Evolutionary conservation across 345 rosid species (phyloP).

Genomic region (Conringia planisiliqua): DNA sequence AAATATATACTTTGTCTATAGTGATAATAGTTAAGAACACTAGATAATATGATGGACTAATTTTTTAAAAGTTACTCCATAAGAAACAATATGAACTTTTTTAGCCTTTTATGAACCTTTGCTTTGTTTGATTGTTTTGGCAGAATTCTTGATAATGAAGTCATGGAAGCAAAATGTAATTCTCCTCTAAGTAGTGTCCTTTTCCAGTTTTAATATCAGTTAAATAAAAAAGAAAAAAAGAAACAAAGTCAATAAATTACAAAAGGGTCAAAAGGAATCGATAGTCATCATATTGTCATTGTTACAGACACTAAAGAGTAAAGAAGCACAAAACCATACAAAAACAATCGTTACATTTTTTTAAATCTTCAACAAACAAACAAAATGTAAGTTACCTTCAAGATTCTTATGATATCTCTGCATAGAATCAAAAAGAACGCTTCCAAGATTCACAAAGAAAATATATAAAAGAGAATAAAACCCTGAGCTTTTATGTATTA

Average conservation of each 20-base stretch:
- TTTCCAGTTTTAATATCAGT: background rate
- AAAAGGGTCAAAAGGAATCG: background rate
- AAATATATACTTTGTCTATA: no score
- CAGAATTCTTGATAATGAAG: no score
- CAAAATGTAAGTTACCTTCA: background rate
- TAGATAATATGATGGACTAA: no score
- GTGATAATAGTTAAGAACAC: no score
- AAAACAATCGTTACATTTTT: background rate
- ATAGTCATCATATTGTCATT: background rate
- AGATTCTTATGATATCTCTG: background rate
- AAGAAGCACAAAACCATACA: background rate
- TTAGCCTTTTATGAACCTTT: no score
- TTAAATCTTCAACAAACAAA: background rate
- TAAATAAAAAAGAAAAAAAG: no score
- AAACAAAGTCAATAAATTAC: background rate
- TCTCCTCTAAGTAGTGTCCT: background rate
- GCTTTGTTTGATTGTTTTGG: no score
- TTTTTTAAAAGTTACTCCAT: no score
- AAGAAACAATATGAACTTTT: no score
- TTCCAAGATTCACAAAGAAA: constrained; percentile 4
- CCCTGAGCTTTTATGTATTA: background rate
- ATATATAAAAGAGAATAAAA: background rate
- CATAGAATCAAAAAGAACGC: constrained; percentile 13
- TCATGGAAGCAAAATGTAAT: no score
- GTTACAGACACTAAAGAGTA: background rate